Percentiles rank a stretch among this genome's conserved stretches.
These are phyloP conservation scores for Globisporangium okanoganense DNA, from an alignment of 352 stramenopile species.

Conservation along the genomic window DNA sequence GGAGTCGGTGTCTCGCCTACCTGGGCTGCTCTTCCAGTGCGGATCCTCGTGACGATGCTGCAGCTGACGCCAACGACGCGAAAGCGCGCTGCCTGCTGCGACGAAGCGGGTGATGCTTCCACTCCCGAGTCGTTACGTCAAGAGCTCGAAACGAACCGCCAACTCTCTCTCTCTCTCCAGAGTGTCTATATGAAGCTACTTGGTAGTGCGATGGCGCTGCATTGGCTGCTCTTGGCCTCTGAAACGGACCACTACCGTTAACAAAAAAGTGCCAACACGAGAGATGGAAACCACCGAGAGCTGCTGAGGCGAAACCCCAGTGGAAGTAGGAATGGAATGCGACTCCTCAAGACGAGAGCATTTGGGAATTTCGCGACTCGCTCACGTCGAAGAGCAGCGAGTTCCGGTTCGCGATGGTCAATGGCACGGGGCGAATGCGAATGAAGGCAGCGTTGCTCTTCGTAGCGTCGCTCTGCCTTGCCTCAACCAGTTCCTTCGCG, in stretches of 20 bases:
- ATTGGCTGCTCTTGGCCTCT: not conserved
- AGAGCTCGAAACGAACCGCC: not conserved
- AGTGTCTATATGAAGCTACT: not conserved
- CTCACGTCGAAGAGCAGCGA: not conserved
- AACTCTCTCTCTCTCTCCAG: not conserved
- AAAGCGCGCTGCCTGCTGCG: not conserved
- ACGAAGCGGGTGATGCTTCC: not conserved
- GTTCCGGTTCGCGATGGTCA: conserved; percentile 5
- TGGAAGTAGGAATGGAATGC: not conserved
- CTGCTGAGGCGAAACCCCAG: not conserved
- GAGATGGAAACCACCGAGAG: not conserved
- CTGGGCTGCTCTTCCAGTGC: not conserved
- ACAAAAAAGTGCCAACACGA: not conserved
- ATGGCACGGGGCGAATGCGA: not conserved
- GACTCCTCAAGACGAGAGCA: not conserved
- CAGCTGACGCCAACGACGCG: not conserved
- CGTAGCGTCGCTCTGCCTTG: conserved; percentile 2
- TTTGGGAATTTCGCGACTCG: conserved; percentile 3
- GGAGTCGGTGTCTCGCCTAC: no score
- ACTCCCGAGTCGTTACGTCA: not conserved
- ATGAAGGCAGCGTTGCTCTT: conserved; percentile 4
- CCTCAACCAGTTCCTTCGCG: not conserved
- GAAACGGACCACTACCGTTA: not conserved
- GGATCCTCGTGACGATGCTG: not conserved
- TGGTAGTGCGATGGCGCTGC: no score